Evolutionary conservation across 345 rosid species (phyloP).

Genomic region (Trapa bicornis): DNA sequence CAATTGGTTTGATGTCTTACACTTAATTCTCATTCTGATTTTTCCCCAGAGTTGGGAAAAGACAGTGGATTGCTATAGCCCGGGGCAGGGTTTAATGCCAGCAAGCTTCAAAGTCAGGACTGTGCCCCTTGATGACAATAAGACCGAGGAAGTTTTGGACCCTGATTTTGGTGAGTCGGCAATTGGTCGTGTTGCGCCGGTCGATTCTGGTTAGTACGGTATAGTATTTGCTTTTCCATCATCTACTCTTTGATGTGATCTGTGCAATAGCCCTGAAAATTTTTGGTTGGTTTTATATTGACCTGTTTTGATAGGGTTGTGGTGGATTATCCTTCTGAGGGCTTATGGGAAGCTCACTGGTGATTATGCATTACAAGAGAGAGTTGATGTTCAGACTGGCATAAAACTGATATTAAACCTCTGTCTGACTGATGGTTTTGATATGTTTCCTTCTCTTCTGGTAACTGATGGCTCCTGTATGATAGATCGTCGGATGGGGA

Average conservation of each 20-base stretch:
- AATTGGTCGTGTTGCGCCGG: slow-evolving; percentile 91
- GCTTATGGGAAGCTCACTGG: slow-evolving; percentile 84
- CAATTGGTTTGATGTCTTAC: neutral
- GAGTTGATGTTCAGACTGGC: slow-evolving; percentile 86
- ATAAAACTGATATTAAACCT: slow-evolving; percentile 59
- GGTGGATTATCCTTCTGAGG: slow-evolving; percentile 85
- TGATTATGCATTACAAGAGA: slow-evolving; percentile 65
- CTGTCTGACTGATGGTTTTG: slow-evolving; percentile 80
- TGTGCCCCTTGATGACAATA: slow-evolving; percentile 53
- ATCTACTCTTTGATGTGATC: neutral
- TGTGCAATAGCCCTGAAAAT: neutral
- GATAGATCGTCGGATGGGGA: slow-evolving; percentile 89
- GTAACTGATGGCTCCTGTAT: slow-evolving; percentile 91
- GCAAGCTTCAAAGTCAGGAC: slow-evolving; percentile 81
- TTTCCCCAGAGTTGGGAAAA: slow-evolving; percentile 75
- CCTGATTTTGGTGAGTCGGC: slow-evolving; percentile 96
- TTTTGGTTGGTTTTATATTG: neutral
- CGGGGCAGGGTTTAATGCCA: slow-evolving; percentile 90
- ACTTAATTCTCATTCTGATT: slow-evolving; percentile 5
- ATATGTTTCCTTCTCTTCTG: slow-evolving; percentile 79
- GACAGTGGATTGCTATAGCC: slow-evolving; percentile 90
- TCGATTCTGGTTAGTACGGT: slow-evolving; percentile 59
- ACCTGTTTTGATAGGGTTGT: slow-evolving; percentile 37
- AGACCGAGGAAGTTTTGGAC: slow-evolving; percentile 66
- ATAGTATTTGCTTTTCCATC: neutral